Evolutionary conservation across 805 yeast genomes (phyloP), one percentile per base, ranked within the genome.

Genomic region (Cyberlindnera xishuangbannaensis): DNA sequence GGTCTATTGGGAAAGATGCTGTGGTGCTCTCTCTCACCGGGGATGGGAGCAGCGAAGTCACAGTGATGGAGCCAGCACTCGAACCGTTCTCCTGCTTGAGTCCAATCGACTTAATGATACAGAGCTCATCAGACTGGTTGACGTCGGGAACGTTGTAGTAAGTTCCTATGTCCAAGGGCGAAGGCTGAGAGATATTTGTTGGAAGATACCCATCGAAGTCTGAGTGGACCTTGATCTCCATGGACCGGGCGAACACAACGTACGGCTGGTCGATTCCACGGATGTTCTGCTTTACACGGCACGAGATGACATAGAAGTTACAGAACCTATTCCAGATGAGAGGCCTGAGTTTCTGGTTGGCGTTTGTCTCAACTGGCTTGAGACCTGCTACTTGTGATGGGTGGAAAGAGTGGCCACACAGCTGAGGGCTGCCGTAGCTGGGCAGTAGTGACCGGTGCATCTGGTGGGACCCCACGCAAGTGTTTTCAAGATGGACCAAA

Each of bases 371-470:
- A 1, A 37, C 19, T 3, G 46, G 42, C 4, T 20, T 25, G 14
- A 40, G 18, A 4, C 52, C 52, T n/a, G 43, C 40, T 19, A 44
- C 45, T 10, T 37, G 34, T 7, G 28, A 25, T 7, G 44, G 20
- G 10, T 40, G 37, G 34, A 45, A 48, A 2, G 43, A n/a, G 10
- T 40, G 24, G 4, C 42, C 40, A 22, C 45, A 45, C 7, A 40
- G 29, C 19, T 41, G 41, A 1, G 49, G 48, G 13, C 41, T 36
- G 2, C 49, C 52, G 21, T 37, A 44, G 2, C 44, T 28, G 2
- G 51, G 51, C 3, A 37, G 14, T 16, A 47, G 22, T 2, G 9
- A 9, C 22, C 40, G 22, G 33, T 44, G 49, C 11, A 27, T 23
- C 1, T 22, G 32, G 7, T 30, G 22, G 6, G 15, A 28, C 14